Percentiles rank a stretch among this genome's conserved stretches.
phyloP scores from a whole-genome alignment of 2,329 filamentous ascomycete genomes.

The Colletotrichum trifolii region DNA sequence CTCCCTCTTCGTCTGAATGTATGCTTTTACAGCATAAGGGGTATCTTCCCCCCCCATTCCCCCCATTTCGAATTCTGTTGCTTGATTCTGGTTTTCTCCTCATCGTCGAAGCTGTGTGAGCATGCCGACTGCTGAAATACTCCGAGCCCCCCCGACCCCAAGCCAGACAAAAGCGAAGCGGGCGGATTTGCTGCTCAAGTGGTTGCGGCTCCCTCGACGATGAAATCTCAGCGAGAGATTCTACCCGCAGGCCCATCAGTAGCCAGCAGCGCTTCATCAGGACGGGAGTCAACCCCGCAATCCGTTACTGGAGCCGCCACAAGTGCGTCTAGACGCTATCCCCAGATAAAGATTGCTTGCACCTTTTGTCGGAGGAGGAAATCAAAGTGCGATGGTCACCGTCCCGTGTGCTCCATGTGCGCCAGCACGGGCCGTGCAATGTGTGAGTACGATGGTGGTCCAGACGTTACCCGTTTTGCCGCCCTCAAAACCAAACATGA shows the following conservation, averaged over 20 bases:
- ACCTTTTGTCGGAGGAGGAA: slow-evolving; percentile 35
- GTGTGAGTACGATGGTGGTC: slow-evolving; percentile 37
- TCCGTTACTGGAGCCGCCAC: slow-evolving; percentile 17
- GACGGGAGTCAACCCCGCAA: slow-evolving; percentile 29
- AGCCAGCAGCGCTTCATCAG: slow-evolving; percentile 29
- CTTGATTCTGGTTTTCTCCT: too few relatives aligned
- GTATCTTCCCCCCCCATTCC: too few relatives aligned
- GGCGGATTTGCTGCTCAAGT: too few relatives aligned
- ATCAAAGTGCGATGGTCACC: slow-evolving; percentile 37
- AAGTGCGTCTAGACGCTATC: slow-evolving; percentile 22
- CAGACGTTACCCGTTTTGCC: slow-evolving; percentile 34
- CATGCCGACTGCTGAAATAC: too few relatives aligned
- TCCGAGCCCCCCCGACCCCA: too few relatives aligned
- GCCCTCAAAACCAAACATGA: slow-evolving; percentile 35
- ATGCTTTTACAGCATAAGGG: too few relatives aligned
- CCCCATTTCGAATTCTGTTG: too few relatives aligned
- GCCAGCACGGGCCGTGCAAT: slow-evolving; percentile 31
- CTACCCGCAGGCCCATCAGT: slow-evolving; percentile 31
- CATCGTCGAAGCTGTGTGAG: too few relatives aligned
- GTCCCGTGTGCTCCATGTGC: slow-evolving; percentile 36
- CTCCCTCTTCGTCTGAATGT: too few relatives aligned
- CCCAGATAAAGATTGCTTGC: slow-evolving; percentile 37
- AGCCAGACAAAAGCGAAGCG: too few relatives aligned
- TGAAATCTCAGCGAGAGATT: slow-evolving; percentile 37
- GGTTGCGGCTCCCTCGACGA: slow-evolving; percentile 4